Percentiles rank a stretch among this genome's conserved stretches.
Evolutionary conservation across 2,329 filamentous ascomycete species (phyloP).

Genomic region (Microcyclospora tardicrescens): DNA sequence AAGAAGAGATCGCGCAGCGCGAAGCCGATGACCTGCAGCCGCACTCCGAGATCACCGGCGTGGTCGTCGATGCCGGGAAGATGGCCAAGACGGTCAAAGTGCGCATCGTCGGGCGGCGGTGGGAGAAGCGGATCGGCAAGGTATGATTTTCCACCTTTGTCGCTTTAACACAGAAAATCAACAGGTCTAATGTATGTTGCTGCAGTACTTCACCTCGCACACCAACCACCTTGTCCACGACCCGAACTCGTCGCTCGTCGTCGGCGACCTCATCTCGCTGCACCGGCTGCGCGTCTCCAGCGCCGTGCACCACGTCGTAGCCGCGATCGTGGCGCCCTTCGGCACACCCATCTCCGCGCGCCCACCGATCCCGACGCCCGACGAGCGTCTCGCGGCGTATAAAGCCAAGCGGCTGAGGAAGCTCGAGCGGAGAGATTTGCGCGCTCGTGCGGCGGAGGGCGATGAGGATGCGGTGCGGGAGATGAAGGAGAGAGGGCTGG

Average conservation of each 20-base stretch:
- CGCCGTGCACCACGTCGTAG: slow-evolving; percentile 58
- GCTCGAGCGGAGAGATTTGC: slow-evolving; percentile 28
- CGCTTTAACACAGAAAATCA: background rate
- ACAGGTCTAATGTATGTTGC: background rate
- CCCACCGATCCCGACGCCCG: slow-evolving; percentile 51
- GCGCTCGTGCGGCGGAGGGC: slow-evolving; percentile 19
- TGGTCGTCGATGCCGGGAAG: slow-evolving; percentile 64
- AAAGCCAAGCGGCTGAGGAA: slow-evolving; percentile 46
- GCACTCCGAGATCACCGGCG: slow-evolving; percentile 32
- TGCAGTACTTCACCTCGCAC: slow-evolving; percentile 51
- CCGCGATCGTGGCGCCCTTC: slow-evolving; percentile 59
- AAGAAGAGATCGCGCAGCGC: slow-evolving; percentile 14
- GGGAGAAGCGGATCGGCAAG: slow-evolving; percentile 62
- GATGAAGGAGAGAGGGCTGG: slow-evolving; percentile 4
- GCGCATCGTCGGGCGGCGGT: slow-evolving; percentile 55
- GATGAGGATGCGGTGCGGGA: slow-evolving; percentile 18
- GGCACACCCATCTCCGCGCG: slow-evolving; percentile 51
- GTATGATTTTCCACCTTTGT: slow-evolving; percentile 36
- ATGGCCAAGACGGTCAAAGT: slow-evolving; percentile 74
- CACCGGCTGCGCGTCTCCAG: slow-evolving; percentile 55
- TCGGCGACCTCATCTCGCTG: slow-evolving; percentile 64
- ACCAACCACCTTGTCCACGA: slow-evolving; percentile 63
- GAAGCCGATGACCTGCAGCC: slow-evolving; percentile 1
- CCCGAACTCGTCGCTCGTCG: slow-evolving; percentile 57
- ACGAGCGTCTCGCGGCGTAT: slow-evolving; percentile 45